Evolutionary conservation across 345 rosid genomes (phyloP).

Genomic region (Combretum micranthum): DNA sequence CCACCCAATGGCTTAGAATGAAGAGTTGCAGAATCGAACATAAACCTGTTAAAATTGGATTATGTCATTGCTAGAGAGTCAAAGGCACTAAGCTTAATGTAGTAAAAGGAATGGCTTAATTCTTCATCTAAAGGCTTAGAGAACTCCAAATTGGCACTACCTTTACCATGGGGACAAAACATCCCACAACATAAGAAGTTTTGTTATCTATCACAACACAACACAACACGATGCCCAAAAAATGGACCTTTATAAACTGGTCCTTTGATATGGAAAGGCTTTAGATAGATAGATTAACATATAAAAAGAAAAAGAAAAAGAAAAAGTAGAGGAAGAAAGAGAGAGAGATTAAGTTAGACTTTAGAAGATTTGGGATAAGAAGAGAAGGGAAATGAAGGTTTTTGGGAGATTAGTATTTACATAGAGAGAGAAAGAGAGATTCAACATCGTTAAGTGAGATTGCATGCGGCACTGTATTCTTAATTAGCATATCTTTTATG

Average conservation of each 20-base stretch:
- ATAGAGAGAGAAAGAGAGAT: too few relatives aligned
- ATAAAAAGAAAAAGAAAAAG: too few relatives aligned
- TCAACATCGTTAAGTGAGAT: too few relatives aligned
- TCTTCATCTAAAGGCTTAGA: conserved; percentile 87
- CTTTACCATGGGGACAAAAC: conserved; percentile 79
- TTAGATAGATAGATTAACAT: too few relatives aligned
- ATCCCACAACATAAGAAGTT: conserved; percentile 92
- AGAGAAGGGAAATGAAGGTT: too few relatives aligned
- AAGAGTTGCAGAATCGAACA: conserved; percentile 83
- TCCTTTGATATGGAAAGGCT: conserved; percentile 33
- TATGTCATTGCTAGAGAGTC: conserved; percentile 92
- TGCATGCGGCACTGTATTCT: too few relatives aligned
- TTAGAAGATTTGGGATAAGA: too few relatives aligned
- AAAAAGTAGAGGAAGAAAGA: too few relatives aligned
- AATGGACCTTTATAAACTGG: conserved; percentile 26
- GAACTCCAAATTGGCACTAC: conserved; percentile 75
- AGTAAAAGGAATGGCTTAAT: conserved; percentile 91
- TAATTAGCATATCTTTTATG: too few relatives aligned
- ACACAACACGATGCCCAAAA: not conserved
- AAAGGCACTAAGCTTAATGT: conserved; percentile 73
- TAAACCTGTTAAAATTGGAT: conserved; percentile 84
- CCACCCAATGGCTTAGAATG: conserved; percentile 85
- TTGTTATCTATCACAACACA: conserved; percentile 69
- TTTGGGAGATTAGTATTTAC: too few relatives aligned
- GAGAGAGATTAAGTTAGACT: too few relatives aligned